Evolutionary conservation across 139 green algal genomes (phyloP).

Genomic region (Chlamydomonas sp.): DNA sequence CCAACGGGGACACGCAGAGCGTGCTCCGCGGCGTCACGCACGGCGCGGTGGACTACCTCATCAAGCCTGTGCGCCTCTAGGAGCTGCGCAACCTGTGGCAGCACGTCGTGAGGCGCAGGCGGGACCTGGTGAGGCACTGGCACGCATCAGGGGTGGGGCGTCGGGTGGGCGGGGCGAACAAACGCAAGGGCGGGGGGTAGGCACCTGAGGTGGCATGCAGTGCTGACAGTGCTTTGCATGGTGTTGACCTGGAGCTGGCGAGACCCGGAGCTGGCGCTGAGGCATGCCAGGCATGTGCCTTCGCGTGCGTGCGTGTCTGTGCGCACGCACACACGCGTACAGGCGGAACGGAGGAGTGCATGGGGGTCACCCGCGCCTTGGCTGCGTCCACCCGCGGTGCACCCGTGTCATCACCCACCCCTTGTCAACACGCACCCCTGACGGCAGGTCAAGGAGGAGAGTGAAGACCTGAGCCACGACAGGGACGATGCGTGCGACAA

Average conservation of each 20-base stretch:
- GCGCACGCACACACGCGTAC: too few relatives aligned
- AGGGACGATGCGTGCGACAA: background rate
- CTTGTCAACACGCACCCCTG: background rate
- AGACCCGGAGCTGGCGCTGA: too few relatives aligned
- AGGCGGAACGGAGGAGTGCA: too few relatives aligned
- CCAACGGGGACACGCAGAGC: constrained; percentile 79
- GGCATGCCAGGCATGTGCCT: too few relatives aligned
- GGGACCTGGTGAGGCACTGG: constrained; percentile 12
- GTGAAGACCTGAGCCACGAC: constrained; percentile 33
- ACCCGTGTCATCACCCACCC: too few relatives aligned
- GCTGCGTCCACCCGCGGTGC: too few relatives aligned
- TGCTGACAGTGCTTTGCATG: too few relatives aligned
- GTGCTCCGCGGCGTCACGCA: constrained; percentile 91
- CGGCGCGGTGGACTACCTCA: constrained; percentile 92
- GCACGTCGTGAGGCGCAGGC: constrained; percentile 77
- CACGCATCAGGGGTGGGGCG: background rate
- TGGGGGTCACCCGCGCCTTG: too few relatives aligned
- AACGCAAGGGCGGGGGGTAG: too few relatives aligned
- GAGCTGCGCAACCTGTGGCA: constrained; percentile 96
- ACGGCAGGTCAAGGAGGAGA: constrained; percentile 20
- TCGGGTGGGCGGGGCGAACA: background rate
- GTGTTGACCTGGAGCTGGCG: too few relatives aligned
- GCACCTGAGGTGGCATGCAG: too few relatives aligned
- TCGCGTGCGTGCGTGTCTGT: too few relatives aligned
- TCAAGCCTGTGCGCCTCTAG: constrained; percentile 94